These are phyloP conservation scores for Colletotrichum eremochloae DNA, from an alignment of 2,329 filamentous ascomycete species.

Conservation along the genomic window DNA sequence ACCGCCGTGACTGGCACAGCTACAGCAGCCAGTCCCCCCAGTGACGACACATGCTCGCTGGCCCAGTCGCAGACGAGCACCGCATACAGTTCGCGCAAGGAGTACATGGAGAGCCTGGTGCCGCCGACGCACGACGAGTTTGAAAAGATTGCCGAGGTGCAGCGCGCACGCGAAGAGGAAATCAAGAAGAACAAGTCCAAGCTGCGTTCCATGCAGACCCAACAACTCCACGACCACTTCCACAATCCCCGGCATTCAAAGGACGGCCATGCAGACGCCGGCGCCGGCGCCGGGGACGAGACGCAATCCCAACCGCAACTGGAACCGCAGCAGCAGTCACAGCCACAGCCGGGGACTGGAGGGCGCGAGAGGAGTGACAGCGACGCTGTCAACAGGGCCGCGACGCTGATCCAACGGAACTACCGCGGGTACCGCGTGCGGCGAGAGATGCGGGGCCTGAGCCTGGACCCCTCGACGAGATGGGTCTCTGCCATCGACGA, in stretches of 20 bases:
- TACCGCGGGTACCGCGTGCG: constrained; percentile 83
- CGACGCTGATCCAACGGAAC: constrained; percentile 74
- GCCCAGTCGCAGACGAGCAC: constrained; percentile 33
- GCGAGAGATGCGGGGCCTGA: constrained; percentile 77
- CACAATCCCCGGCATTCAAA: constrained; percentile 25
- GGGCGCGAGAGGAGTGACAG: constrained; percentile 22
- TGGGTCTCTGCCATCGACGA: constrained; percentile 78
- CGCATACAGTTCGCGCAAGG: constrained; percentile 48
- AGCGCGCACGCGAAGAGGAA: constrained; percentile 61
- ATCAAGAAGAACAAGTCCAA: constrained; percentile 56
- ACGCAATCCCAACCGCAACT: background rate
- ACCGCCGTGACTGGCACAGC: constrained; percentile 3
- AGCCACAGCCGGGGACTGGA: background rate
- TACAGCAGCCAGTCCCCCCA: constrained; percentile 9
- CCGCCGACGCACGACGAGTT: constrained; percentile 62
- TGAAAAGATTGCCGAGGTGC: constrained; percentile 62
- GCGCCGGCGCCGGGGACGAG: constrained; percentile 3
- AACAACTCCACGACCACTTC: constrained; percentile 45
- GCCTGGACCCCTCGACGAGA: constrained; percentile 76
- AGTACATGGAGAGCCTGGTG: constrained; percentile 65
- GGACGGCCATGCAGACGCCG: constrained; percentile 3
- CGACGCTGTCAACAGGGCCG: constrained; percentile 58
- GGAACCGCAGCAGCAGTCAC: constrained; percentile 24
- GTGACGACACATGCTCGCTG: constrained; percentile 41
- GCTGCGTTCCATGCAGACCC: constrained; percentile 52